Evolutionary conservation across 208 protist species (phyloP).

Genomic region (Angomonas ambiguus): DNA sequence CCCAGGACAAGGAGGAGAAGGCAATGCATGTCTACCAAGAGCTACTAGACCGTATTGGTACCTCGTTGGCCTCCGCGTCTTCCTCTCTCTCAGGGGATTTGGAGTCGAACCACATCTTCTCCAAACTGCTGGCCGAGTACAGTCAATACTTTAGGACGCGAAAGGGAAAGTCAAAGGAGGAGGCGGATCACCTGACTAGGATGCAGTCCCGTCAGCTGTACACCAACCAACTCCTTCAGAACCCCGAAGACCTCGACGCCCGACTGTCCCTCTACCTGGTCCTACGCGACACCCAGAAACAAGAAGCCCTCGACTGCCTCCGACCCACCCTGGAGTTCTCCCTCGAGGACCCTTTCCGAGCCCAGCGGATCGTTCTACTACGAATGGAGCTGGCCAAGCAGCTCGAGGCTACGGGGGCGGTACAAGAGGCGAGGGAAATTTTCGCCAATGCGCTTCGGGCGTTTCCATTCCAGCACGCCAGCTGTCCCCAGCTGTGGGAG

Average conservation of each 20-base stretch:
- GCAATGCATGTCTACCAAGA: slow-evolving; percentile 50
- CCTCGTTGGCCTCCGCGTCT: background rate
- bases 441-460: slow-evolving; percentile 52
- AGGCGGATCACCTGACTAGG: slow-evolving; percentile 41
- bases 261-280: slow-evolving; percentile 68
- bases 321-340: slow-evolving; percentile 1
- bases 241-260: slow-evolving; percentile 62
- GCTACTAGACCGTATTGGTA: slow-evolving; percentile 35
- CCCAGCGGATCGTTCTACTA: slow-evolving; percentile 68
- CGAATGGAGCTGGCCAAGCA: slow-evolving; percentile 64
- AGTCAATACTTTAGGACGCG: slow-evolving; percentile 58
- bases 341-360: slow-evolving; percentile 31
- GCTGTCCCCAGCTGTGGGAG: slow-evolving; percentile 66
- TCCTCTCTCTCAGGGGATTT: background rate
- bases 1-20: slow-evolving; percentile 21
- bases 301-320: slow-evolving; percentile 11
- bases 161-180: slow-evolving; percentile 39
- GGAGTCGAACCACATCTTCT: slow-evolving; percentile 44
- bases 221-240: slow-evolving; percentile 40
- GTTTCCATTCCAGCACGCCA: slow-evolving; percentile 66
- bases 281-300: slow-evolving; percentile 30
- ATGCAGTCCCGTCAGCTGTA: slow-evolving; percentile 57
- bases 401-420: slow-evolving; percentile 23
- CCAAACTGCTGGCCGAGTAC: slow-evolving; percentile 53
- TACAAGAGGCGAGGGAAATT: slow-evolving; percentile 35